phyloP scores from a whole-genome alignment of 768 basidiomycete species.

The Tricholomella constricta region DNA sequence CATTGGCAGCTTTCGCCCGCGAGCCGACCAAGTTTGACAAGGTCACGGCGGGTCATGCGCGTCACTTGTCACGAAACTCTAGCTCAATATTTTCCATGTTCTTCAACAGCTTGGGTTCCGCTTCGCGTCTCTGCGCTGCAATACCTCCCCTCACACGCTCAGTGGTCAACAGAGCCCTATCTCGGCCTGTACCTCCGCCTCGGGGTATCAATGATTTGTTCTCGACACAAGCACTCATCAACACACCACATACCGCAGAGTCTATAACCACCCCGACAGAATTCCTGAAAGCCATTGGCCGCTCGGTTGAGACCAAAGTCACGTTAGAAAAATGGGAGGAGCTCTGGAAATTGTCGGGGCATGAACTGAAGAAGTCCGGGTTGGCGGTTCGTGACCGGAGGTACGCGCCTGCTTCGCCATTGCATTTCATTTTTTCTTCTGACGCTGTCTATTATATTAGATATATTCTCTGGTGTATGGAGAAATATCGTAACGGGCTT shows the following conservation, averaged over 20 bases:
- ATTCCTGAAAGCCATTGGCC: conserved; percentile 76
- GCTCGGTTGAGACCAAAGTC: conserved; percentile 65
- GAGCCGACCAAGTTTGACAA: background rate
- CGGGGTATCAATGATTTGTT: conserved; percentile 29
- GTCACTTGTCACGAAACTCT: background rate
- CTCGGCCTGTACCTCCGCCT: conserved; percentile 36
- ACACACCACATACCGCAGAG: conserved; percentile 33
- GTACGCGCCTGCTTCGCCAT: conserved; percentile 43
- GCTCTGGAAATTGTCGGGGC: conserved; percentile 64
- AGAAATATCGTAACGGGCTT: conserved; percentile 66
- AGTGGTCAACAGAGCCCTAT: conserved; percentile 33
- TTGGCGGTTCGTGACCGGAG: conserved; percentile 69
- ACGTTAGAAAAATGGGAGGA: conserved; percentile 68
- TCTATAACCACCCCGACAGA: conserved; percentile 56
- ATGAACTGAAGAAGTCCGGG: conserved; percentile 64
- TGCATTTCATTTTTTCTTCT: background rate
- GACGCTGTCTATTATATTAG: conserved; percentile 36
- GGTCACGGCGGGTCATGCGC: background rate
- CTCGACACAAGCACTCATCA: conserved; percentile 13
- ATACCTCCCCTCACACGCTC: conserved; percentile 33
- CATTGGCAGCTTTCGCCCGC: background rate
- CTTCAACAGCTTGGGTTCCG: conserved; percentile 9
- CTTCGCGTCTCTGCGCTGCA: conserved; percentile 25
- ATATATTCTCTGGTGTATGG: conserved; percentile 85
- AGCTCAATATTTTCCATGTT: conserved; percentile 10